Evolutionary conservation across 345 rosid genomes (phyloP), one percentile per base, ranked within the genome.

Genomic region (Salix suchowensis): DNA sequence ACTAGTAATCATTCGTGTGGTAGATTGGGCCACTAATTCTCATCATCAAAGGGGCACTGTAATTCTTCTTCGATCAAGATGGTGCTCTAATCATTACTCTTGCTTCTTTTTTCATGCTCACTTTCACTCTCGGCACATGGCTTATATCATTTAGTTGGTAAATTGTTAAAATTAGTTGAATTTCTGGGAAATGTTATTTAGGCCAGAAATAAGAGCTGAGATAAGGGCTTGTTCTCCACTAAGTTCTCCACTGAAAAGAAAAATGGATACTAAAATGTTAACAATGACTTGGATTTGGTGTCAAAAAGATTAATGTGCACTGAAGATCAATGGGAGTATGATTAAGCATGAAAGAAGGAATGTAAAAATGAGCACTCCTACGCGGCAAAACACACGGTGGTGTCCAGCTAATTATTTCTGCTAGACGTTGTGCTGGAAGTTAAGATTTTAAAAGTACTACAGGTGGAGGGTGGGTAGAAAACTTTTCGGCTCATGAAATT

Each of bases 401-500:
- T 52, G 34, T 71, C 80, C 80, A 77, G 80, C 76, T 77, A 77
- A 71, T 55, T 34, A 71, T 55, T 34, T 58, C 50, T 21, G 61
- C 21, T 6, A 42, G 6, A 44, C 24, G 26, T 68, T 24, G 65
- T 42, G 60, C 10, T 40, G 6, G 13, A 30, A 55, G 39, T 40
- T 68, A 15, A 32, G 9, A 52, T 36, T 18, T 16, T 26, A 26
- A 73, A 26, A 2, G 26, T 10, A 16, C 0, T 4, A 40, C 9
- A 8, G 68, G 64, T 61, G 76, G 64, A 73, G 44, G 9, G 6
- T 36, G 48, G 48, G 37, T 14, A 37, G 19, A n/a, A 21, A 19
- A 39, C 12, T 39, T 58, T 37, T 26, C 7, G 7, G 39, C 7
- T 65, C 1, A 6, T 55, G 5, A 65, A 32, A 42, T 18, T 34